A percentile compares a stretch with the other conserved stretches of the same genome.
Conservation (phyloP, 129 eudicot genomes). For the Ambrosia trifida region DNA sequence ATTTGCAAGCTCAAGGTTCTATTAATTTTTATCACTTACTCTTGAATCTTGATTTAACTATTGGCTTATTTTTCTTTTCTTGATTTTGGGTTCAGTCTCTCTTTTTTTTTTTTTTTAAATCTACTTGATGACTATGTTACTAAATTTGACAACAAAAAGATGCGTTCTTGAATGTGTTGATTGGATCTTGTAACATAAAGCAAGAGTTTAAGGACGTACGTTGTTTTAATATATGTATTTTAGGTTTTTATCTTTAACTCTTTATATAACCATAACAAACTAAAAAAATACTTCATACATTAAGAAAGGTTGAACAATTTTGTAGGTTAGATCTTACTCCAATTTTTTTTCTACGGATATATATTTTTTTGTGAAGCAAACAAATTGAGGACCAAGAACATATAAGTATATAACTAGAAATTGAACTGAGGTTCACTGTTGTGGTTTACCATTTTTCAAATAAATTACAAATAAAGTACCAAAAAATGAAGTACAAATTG, state of each 20-base stretch:
- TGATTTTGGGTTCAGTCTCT: neutral
- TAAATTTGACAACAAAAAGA: neutral
- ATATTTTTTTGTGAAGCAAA: too few relatives aligned
- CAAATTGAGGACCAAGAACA: too few relatives aligned
- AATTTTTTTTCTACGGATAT: neutral
- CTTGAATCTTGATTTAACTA: neutral
- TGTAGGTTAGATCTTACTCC: neutral
- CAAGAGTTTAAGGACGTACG: neutral
- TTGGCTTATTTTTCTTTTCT: neutral
- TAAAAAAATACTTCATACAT: neutral
- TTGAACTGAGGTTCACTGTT: neutral
- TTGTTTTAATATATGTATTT: neutral
- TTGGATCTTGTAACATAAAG: conserved; percentile 4
- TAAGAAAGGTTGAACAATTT: neutral
- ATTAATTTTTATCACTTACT: conserved; percentile 26
- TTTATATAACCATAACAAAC: neutral
- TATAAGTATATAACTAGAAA: too few relatives aligned
- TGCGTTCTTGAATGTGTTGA: conserved; percentile 8
- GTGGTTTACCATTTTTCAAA: too few relatives aligned
- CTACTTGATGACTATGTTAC: neutral
- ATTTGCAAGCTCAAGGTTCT: conserved; percentile 17
- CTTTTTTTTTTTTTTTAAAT: neutral
- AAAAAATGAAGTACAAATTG: neutral
- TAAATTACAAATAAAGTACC: too few relatives aligned
- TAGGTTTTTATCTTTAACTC: neutral